Evolutionary conservation across 2,329 filamentous ascomycete species (phyloP).

Genomic region (Ambrosiella beaveri): DNA sequence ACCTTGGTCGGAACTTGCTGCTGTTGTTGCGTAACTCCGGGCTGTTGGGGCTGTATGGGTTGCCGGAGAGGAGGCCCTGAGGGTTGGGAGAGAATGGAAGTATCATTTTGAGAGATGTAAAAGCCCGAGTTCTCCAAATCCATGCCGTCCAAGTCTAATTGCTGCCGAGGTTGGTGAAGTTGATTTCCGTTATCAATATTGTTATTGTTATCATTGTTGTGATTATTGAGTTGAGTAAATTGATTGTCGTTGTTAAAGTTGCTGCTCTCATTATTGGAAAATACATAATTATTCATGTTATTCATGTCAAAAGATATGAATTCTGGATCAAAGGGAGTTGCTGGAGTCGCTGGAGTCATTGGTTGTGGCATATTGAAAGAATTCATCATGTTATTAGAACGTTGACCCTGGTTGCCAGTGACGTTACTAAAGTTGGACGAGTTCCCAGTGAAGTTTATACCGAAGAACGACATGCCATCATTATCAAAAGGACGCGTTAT

Average conservation of each 20-base stretch:
- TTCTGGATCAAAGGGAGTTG: background rate
- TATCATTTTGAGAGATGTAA: background rate
- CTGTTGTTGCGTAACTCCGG: background rate
- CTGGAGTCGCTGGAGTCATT: background rate
- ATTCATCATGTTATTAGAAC: background rate
- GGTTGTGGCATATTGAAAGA: background rate
- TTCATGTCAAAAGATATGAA: background rate
- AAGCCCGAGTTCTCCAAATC: background rate
- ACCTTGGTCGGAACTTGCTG: background rate
- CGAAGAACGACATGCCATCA: constrained; percentile 4
- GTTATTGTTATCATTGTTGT: background rate
- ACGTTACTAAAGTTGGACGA: background rate
- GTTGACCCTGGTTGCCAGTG: no score
- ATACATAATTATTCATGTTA: no score
- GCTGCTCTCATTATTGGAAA: background rate
- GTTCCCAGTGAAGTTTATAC: background rate
- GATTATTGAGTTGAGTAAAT: background rate
- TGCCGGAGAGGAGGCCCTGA: background rate
- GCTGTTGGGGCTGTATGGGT: constrained; percentile 7
- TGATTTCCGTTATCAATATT: background rate
- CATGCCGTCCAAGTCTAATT: background rate
- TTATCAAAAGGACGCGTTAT: constrained; percentile 2
- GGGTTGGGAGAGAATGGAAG: background rate
- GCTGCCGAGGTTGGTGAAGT: background rate
- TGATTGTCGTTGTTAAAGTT: background rate